These are phyloP conservation scores for Phytophthora pluvialis DNA, from an alignment of 352 stramenopile genomes.

Conservation along the genomic window DNA sequence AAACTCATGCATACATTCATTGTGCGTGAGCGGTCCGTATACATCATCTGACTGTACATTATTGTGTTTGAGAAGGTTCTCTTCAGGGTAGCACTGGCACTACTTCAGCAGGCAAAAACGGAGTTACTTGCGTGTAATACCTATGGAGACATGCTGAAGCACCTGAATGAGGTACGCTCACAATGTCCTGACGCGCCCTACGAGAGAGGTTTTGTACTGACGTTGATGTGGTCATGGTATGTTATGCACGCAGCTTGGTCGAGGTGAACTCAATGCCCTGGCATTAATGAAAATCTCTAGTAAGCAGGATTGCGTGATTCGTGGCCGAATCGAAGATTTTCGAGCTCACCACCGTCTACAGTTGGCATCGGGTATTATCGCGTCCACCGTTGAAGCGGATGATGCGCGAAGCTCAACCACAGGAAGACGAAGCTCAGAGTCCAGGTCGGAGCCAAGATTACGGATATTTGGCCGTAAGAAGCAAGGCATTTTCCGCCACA, in stretches of 20 bases:
- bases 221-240: background rate
- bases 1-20: background rate
- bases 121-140: conserved; percentile 63
- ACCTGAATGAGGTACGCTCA: conserved; percentile 74
- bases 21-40: background rate
- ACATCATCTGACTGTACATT: conserved; percentile 3
- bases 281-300: conserved; percentile 58
- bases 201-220: background rate
- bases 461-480: conserved; percentile 73
- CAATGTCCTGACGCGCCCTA: background rate
- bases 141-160: conserved; percentile 83
- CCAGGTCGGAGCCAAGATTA: conserved; percentile 55
- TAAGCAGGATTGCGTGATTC: conserved; percentile 73
- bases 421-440: conserved; percentile 46
- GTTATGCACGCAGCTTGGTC: conserved; percentile 56
- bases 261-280: conserved; percentile 50
- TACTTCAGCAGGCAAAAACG: conserved; percentile 72
- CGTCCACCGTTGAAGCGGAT: conserved; percentile 64
- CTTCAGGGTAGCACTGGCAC: conserved; percentile 75
- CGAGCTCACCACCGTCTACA: conserved; percentile 83
- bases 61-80: conserved; percentile 52
- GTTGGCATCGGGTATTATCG: conserved; percentile 78
- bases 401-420: conserved; percentile 39
- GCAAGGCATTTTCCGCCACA: conserved; percentile 62
- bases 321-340: conserved; percentile 83